Conservation (phyloP, 192 early-diverging fungal species). For the Podochytrium sp. region DNA sequence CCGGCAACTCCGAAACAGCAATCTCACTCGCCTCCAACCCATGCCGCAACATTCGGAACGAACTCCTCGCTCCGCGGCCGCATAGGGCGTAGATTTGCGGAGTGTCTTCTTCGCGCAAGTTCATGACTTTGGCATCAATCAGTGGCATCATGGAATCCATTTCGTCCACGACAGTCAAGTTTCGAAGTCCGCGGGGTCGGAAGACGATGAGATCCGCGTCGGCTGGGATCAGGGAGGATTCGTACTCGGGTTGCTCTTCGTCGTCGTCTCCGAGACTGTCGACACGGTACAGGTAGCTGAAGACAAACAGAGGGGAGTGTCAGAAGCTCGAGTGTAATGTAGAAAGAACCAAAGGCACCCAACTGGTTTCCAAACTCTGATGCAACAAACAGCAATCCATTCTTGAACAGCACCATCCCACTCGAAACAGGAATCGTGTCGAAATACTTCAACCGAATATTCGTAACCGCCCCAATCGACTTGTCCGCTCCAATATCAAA, state of each 20-base stretch:
- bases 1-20: slow-evolving; percentile 90
- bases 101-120: slow-evolving; percentile 87
- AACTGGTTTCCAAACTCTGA: slow-evolving; percentile 94
- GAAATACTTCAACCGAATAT: slow-evolving; percentile 90
- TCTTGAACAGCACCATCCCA: slow-evolving; percentile 82
- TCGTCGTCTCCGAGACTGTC: slow-evolving; percentile 91
- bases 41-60: slow-evolving; percentile 88
- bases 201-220: slow-evolving; percentile 62
- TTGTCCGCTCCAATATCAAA: slow-evolving; percentile 64
- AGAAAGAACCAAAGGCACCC: slow-evolving; percentile 1
- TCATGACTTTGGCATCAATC: slow-evolving; percentile 82
- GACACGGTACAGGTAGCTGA: slow-evolving; percentile 86
- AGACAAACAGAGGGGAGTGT: not conserved
- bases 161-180: slow-evolving; percentile 91
- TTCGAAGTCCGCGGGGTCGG: slow-evolving; percentile 76
- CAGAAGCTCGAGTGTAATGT: not conserved
- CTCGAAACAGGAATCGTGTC: slow-evolving; percentile 87
- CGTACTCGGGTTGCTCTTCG: slow-evolving; percentile 78
- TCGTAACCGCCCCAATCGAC: slow-evolving; percentile 46
- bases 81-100: slow-evolving; percentile 93
- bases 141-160: slow-evolving; percentile 82
- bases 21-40: slow-evolving; percentile 92
- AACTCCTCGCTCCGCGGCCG: slow-evolving; percentile 78
- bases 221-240: slow-evolving; percentile 69
- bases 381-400: slow-evolving; percentile 92